Evolutionary conservation across 106 monocot genomes (phyloP).

Genomic region (Dioscorea alata): DNA sequence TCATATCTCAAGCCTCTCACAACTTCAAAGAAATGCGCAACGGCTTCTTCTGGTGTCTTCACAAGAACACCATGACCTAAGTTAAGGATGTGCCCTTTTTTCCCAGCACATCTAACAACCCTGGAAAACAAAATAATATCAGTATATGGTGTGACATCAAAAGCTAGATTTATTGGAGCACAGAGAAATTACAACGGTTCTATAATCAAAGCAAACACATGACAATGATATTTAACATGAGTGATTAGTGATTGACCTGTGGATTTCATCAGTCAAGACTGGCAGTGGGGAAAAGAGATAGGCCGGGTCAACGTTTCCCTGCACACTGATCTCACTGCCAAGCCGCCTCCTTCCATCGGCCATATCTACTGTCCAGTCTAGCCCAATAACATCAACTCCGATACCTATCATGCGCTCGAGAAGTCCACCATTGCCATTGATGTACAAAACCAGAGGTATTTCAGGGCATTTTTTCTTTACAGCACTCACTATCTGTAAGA

Average conservation of each 20-base stretch:
- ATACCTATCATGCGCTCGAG: slow-evolving; percentile 78
- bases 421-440: slow-evolving; percentile 84
- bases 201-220: too few relatives aligned
- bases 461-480: slow-evolving; percentile 66
- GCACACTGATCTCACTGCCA: slow-evolving; percentile 57
- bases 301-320: slow-evolving; percentile 93
- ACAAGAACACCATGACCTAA: slow-evolving; percentile 92
- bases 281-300: slow-evolving; percentile 81
- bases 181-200: too few relatives aligned
- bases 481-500: slow-evolving; percentile 60
- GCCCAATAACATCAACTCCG: slow-evolving; percentile 91
- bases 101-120: slow-evolving; percentile 79
- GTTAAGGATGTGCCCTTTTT: slow-evolving; percentile 81
- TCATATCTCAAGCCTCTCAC: slow-evolving; percentile 70
- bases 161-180: too few relatives aligned
- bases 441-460: slow-evolving; percentile 76
- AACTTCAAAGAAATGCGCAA: slow-evolving; percentile 95
- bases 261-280: slow-evolving; percentile 82
- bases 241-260: slow-evolving; percentile 55
- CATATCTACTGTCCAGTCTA: slow-evolving; percentile 98
- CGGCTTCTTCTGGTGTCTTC: slow-evolving; percentile 89
- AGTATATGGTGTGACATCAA: not conserved
- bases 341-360: slow-evolving; percentile 84
- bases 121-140: slow-evolving; percentile 24
- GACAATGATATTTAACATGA: not conserved